Conservation (phyloP, 306 rosid species). For the Nissolia schottii region DNA sequence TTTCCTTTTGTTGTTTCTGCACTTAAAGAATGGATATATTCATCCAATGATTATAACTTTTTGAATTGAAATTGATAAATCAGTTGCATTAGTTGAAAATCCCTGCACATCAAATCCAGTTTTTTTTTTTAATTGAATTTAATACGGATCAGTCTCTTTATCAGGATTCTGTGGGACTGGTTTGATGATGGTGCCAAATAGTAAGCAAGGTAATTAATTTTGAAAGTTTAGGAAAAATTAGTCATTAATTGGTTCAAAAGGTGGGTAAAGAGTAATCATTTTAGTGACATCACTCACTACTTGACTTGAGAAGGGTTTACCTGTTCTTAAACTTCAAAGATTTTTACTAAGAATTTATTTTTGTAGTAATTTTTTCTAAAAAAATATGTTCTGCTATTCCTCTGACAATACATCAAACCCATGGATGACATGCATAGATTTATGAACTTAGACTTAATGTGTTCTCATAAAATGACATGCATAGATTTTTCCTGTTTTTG, state of each 20-base stretch:
- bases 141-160: background rate
- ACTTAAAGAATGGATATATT: background rate
- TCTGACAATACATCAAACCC: background rate
- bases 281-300: background rate
- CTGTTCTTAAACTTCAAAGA: background rate
- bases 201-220: background rate
- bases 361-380: background rate
- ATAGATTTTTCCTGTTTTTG: background rate
- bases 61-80: background rate
- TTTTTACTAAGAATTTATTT: background rate
- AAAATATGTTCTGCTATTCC: background rate
- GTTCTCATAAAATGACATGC: constrained; percentile 3
- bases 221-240: background rate
- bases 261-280: background rate
- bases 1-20: background rate
- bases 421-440: background rate
- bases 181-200: background rate
- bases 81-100: background rate
- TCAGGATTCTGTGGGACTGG: background rate
- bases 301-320: background rate
- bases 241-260: background rate
- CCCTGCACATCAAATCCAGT: background rate
- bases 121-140: background rate
- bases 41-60: background rate
- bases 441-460: background rate